Conservation (phyloP, 306 rosid genomes). For the Cucurbita moschata region DNA sequence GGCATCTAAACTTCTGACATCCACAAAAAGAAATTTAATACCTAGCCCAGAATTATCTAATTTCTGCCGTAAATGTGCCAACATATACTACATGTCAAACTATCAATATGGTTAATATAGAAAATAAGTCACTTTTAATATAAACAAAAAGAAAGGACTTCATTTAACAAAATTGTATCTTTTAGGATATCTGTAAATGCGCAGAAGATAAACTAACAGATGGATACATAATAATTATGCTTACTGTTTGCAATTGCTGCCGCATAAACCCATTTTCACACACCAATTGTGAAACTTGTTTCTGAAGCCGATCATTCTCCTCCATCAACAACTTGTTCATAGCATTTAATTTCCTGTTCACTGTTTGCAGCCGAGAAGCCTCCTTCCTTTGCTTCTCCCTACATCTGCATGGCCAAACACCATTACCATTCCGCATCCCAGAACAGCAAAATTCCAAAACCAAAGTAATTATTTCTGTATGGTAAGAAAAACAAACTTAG, state of each 20-base stretch:
- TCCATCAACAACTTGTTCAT: constrained; percentile 98
- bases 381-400: constrained; percentile 98
- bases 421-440: constrained; percentile 4
- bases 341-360: constrained; percentile 70
- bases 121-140: neutral
- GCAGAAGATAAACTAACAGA: neutral
- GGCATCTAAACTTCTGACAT: neutral
- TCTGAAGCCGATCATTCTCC: constrained; percentile 96
- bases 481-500: neutral
- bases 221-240: neutral
- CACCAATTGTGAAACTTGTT: constrained; percentile 91
- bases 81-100: neutral
- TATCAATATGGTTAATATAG: neutral
- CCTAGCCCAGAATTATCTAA: neutral
- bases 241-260: constrained; percentile 84
- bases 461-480: neutral
- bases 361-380: constrained; percentile 82
- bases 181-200: neutral
- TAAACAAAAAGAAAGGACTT: neutral
- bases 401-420: constrained; percentile 43
- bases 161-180: neutral
- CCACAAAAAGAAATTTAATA: neutral
- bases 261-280: constrained; percentile 88
- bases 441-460: neutral
- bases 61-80: neutral